Conservation (phyloP, 371 early-diverging fungal genomes). For the Mortierella sp. region DNA sequence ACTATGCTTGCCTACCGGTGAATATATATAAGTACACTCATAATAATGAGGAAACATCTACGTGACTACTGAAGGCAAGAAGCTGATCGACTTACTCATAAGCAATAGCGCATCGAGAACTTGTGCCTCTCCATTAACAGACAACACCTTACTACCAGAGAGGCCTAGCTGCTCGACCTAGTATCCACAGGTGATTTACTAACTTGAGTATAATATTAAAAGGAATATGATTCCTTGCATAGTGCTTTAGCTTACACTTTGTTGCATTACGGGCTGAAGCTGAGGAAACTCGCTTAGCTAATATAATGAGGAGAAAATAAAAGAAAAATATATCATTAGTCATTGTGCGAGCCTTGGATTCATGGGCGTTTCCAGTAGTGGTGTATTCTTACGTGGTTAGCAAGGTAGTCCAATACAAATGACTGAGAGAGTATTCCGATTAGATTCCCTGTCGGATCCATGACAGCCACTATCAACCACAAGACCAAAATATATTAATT, state of each 20-base stretch:
- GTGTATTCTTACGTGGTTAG: slow-evolving; percentile 40
- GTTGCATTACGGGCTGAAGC: slow-evolving; percentile 48
- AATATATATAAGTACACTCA: too few relatives aligned
- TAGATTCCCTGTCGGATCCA: slow-evolving; percentile 41
- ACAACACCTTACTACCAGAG: slow-evolving; percentile 62
- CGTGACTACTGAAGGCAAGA: too few relatives aligned
- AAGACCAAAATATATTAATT: neutral
- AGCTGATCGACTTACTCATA: slow-evolving; percentile 61
- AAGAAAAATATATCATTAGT: neutral
- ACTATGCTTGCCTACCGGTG: slow-evolving; percentile 60
- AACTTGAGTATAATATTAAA: neutral
- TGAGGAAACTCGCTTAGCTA: slow-evolving; percentile 52
- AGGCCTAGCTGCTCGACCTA: slow-evolving; percentile 41
- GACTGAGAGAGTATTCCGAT: slow-evolving; percentile 87
- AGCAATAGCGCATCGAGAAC: slow-evolving; percentile 66
- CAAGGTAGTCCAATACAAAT: slow-evolving; percentile 71
- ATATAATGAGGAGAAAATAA: neutral
- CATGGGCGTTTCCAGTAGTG: neutral
- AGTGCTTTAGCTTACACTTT: slow-evolving; percentile 26
- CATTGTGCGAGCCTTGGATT: neutral
- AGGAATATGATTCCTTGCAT: neutral
- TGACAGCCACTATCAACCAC: slow-evolving; percentile 46
- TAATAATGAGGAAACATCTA: too few relatives aligned
- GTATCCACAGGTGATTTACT: neutral
- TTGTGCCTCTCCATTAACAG: slow-evolving; percentile 58